Conservation (phyloP, 495 filamentous ascomycete genomes). For the Letharia lupina region DNA sequence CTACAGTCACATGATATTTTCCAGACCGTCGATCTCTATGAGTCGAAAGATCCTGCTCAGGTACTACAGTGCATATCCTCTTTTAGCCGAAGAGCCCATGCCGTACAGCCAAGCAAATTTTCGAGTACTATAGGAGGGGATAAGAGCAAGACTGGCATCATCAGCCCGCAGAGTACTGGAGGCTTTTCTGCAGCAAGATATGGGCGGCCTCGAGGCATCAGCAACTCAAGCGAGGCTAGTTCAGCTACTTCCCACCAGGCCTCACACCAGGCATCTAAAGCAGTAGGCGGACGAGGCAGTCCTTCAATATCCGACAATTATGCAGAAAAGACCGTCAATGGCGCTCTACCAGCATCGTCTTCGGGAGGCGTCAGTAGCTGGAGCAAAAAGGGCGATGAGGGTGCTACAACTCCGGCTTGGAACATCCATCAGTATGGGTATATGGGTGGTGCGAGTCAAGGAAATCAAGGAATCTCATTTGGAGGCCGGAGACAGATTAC, state of each 20-base stretch:
- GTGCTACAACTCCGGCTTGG: conserved; percentile 80
- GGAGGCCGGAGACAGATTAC: conserved; percentile 91
- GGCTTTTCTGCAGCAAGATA: conserved; percentile 37
- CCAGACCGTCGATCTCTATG: conserved; percentile 94
- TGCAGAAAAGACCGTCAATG: conserved; percentile 23
- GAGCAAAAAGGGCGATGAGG: conserved; percentile 78
- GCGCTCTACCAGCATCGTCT: conserved; percentile 34
- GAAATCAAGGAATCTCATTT: conserved; percentile 87
- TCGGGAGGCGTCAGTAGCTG: conserved; percentile 66
- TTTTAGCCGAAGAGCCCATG: conserved; percentile 80
- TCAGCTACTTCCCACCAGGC: conserved; percentile 42
- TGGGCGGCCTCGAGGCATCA: conserved; percentile 46
- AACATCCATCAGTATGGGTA: conserved; percentile 98
- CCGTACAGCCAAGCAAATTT: conserved; percentile 65
- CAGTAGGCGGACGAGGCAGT: conserved; percentile 48
- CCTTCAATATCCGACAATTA: conserved; percentile 43
- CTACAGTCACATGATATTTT: conserved; percentile 93
- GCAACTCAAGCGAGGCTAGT: conserved; percentile 58
- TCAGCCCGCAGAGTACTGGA: conserved; percentile 68
- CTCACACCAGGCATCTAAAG: conserved; percentile 41
- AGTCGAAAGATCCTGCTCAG: conserved; percentile 92
- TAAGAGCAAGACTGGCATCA: conserved; percentile 41
- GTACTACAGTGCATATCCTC: conserved; percentile 88
- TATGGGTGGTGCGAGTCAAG: conserved; percentile 96
- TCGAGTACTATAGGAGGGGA: conserved; percentile 62